These are phyloP conservation scores for Botrytis fragariae DNA, from an alignment of 2,329 filamentous ascomycete genomes.

Conservation along the genomic window DNA sequence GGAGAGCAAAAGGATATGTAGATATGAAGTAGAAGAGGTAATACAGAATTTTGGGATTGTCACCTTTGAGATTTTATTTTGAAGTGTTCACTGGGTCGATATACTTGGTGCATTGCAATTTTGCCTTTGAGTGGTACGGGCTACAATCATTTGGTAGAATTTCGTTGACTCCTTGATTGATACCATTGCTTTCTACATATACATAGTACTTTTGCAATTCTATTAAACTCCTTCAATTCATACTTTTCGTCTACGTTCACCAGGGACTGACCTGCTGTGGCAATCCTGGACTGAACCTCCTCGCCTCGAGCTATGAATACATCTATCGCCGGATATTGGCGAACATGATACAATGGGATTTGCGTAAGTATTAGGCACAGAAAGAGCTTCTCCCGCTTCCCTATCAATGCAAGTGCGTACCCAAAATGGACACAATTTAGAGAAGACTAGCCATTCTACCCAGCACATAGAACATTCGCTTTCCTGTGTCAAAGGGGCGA, in stretches of 20 bases:
- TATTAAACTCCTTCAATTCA: background rate
- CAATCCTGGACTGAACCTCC: background rate
- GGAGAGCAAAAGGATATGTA: slow-evolving; percentile 61
- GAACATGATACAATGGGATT: background rate
- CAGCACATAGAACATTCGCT: background rate
- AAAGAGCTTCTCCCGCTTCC: background rate
- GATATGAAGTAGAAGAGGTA: background rate
- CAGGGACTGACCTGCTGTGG: background rate
- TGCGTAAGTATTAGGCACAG: background rate
- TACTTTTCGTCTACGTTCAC: background rate
- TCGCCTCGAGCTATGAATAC: background rate
- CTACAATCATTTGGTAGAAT: background rate
- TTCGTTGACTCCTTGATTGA: background rate
- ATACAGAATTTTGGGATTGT: background rate
- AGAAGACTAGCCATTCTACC: background rate
- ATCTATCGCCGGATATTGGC: background rate
- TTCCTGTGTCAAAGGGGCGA: background rate
- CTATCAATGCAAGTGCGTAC: background rate
- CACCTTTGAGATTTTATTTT: background rate
- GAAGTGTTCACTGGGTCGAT: background rate
- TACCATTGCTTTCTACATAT: background rate
- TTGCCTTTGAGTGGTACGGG: background rate
- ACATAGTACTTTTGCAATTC: background rate
- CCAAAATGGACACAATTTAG: background rate
- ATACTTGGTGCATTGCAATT: background rate